These are phyloP conservation scores for Pisolithus marmoratus DNA, from an alignment of 768 basidiomycete genomes.

Conservation along the genomic window DNA sequence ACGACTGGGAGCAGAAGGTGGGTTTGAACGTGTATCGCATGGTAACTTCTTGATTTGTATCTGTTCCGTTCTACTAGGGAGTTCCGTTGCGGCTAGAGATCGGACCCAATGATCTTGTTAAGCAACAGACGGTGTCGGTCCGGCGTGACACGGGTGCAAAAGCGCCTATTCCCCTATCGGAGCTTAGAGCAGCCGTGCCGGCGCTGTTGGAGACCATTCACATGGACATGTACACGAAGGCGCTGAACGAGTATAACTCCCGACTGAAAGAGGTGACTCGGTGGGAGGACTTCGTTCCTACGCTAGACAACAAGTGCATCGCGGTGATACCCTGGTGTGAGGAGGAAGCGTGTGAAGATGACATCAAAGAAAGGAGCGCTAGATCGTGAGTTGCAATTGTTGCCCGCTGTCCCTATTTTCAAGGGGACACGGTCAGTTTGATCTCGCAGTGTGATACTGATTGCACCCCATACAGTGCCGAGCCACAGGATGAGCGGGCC, in stretches of 20 bases:
- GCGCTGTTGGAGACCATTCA: constrained; percentile 82
- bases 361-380: constrained; percentile 93
- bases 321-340: constrained; percentile 97
- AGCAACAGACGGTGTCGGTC: constrained; percentile 75
- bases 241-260: constrained; percentile 66
- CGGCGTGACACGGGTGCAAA: constrained; percentile 77
- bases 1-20: constrained; percentile 98
- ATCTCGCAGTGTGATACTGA: neutral
- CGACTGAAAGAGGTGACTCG: constrained; percentile 67
- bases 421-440: neutral
- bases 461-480: constrained; percentile 44
- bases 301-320: constrained; percentile 82
- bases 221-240: constrained; percentile 76
- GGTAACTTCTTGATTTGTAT: neutral
- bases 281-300: constrained; percentile 93
- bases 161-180: constrained; percentile 44
- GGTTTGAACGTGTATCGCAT: constrained; percentile 7
- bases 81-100: constrained; percentile 97
- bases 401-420: neutral
- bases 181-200: constrained; percentile 46
- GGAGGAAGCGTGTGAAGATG: constrained; percentile 87
- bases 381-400: constrained; percentile 49
- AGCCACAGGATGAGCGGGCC: constrained; percentile 89
- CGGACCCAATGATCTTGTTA: constrained; percentile 86
- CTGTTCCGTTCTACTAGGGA: constrained; percentile 48